Conservation (phyloP, 2,329 filamentous ascomycete species). For the Trichoderma sp. region DNA sequence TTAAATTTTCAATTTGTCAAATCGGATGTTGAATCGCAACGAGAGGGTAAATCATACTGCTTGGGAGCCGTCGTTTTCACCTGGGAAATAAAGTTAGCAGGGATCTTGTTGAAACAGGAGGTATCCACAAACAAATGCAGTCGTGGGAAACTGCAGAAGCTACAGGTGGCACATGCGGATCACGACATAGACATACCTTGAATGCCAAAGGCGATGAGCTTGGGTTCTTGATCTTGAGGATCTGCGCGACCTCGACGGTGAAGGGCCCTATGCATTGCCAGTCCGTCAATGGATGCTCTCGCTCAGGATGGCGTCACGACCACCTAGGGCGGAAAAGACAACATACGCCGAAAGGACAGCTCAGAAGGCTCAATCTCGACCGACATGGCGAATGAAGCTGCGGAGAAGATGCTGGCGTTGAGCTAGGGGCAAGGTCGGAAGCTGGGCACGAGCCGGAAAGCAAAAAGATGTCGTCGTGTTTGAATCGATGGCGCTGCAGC, state of each 20-base stretch:
- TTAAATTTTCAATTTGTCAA: neutral
- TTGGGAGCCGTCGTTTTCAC: conserved; percentile 99
- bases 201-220: conserved; percentile 63
- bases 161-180: neutral
- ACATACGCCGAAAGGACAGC: conserved; percentile 89
- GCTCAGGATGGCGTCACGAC: neutral
- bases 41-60: conserved; percentile 65
- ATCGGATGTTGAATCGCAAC: neutral
- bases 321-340: conserved; percentile 17
- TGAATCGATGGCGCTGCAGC: conserved; percentile 6
- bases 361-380: conserved; percentile 90
- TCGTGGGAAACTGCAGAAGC: neutral
- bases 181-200: conserved; percentile 57
- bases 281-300: conserved; percentile 18
- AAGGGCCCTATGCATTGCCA: conserved; percentile 55
- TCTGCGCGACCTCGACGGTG: conserved; percentile 62
- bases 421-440: neutral
- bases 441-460: neutral
- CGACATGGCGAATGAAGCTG: conserved; percentile 64
- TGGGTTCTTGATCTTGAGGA: conserved; percentile 62
- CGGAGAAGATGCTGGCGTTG: neutral
- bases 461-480: conserved; percentile 12
- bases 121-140: conserved; percentile 3
- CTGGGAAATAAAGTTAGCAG: conserved; percentile 44
- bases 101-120: conserved; percentile 7